Conservation (phyloP, 2,329 filamentous ascomycete species). For the Xylaria sp. region DNA sequence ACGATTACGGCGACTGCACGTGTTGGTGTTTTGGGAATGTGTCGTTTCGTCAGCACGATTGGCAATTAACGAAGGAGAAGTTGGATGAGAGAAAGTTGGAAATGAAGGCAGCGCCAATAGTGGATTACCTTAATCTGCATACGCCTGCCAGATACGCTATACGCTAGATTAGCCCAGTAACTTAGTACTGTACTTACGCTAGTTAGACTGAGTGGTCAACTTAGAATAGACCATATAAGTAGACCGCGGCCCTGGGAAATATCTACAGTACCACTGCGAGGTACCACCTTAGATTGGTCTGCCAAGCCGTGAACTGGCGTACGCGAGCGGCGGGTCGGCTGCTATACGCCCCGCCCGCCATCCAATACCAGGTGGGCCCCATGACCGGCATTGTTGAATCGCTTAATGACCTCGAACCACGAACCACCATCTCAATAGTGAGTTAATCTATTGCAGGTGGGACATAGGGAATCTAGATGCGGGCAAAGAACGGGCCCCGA, state of each 20-base stretch:
- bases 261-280: background rate
- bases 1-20: slow-evolving; percentile 1
- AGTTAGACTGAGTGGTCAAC: background rate
- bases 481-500: slow-evolving; percentile 8
- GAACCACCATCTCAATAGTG: too few species aligned
- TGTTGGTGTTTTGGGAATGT: slow-evolving; percentile 3
- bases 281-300: background rate
- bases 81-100: slow-evolving; percentile 28
- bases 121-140: slow-evolving; percentile 17
- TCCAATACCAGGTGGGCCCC: background rate
- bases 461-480: slow-evolving; percentile 9
- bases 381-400: slow-evolving; percentile 6
- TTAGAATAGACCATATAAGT: too few species aligned
- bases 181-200: too few species aligned
- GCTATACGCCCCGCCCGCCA: background rate
- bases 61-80: slow-evolving; percentile 18
- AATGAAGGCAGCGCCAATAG: slow-evolving; percentile 33
- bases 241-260: background rate
- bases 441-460: background rate
- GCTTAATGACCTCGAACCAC: background rate
- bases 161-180: background rate
- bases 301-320: background rate
- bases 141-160: slow-evolving; percentile 9
- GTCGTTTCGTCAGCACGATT: slow-evolving; percentile 3
- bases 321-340: background rate